Base-by-base conservation (phyloP, 306 rosid species). In the Oxytropis ochrocephala region DNA sequence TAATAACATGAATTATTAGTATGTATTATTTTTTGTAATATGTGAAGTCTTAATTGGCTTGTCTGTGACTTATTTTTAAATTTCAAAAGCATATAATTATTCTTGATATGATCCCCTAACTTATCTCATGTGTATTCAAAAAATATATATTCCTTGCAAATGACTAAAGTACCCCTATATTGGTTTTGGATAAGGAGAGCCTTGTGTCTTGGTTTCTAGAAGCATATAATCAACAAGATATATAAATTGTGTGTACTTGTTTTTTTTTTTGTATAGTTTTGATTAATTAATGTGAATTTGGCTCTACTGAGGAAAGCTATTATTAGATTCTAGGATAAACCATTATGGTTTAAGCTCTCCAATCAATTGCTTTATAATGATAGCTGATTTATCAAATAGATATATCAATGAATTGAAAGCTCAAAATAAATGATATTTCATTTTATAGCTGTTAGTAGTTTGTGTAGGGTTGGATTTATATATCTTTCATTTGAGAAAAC, bases 101-200 rank as follows among this genome's bases (percentile, higher is more conserved):
- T 60, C 19, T 1, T 63, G 81, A 83, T 74, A 58, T 46, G 84
- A 80, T 74, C 46, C 44, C 54, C 46, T 29, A 74, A 63, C 83
- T 43, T 50, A 71, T 66, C 32, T 21, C 3, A 1, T 24, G 29
- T 24, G 2, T 24, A 24, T 24, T 24, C 2, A 24, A 24, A 24
- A 24, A 24, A 24, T 71, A 63, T 81, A 43, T 50, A 71, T 66
- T 24, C 17, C 5, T 1, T 12, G 0, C 2, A 43, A 70, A 59
- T 78, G 51, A 72, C 80, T 9, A 41, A 67, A 78, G 5, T 76
- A 52, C 39, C 91, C 85, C 61, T 49, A 48, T 36, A 19, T n/a
- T 27, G 59, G 7, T 70, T 52, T 63, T 50, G 53, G 80, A 83
- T 54, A 56, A 75, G 73, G 56, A 53, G 12, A 44, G 4, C 47